Base-by-base conservation (phyloP, 2,329 filamentous ascomycete genomes). In the Botryotinia convoluta region DNA sequence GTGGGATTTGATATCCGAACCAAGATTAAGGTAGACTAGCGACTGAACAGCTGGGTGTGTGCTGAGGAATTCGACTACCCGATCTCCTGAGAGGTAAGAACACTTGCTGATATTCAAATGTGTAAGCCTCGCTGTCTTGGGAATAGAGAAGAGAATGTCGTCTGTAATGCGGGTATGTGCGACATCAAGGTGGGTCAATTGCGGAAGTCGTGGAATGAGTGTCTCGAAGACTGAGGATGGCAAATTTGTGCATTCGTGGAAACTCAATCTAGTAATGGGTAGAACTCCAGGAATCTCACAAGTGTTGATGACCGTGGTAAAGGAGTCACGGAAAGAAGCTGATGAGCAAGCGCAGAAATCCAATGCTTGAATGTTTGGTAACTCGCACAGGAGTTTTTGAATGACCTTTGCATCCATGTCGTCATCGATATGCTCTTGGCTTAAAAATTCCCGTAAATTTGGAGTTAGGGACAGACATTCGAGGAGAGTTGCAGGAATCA, bases 71-170 rank as follows among this genome's bases (percentile, higher is more conserved):
- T 91, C 85, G 75, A 94, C 89, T 26, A 95, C 88, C 14, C 84
- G 87, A 22, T 88, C 84, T 1, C 92, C 90, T 16, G 89, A 88
- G 71, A 96, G 85, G 71, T 89, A 86, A 70, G 88, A 90, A 84
- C 93, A 95, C 82, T 92, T 93, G 75, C 91, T 89, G 64, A 96
- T 83, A 79, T 94, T 95, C 71, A 96, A 84, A 80, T 96, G 93
- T 1, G 91, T 94, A 76, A 95, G 87, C 75, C 85, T 86, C 18
- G 93, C 93, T 7, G 90, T 90, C n/a, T 85, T 80, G 0, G 93
- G 92, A 75, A 95, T 92, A 32, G 89, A 89, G 77, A 87, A 84
- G 26, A 96, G 85, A 7, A 93, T 92, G 37, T 86, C 84, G 80
- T 94, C 89, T 48, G 90, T 94, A 78, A 96, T 89, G 77, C 91